Evolutionary conservation across 2,329 filamentous ascomycete species (phyloP), one percentile per base, ranked within the genome.

Genomic region (Aaosphaeria pasadenensis): DNA sequence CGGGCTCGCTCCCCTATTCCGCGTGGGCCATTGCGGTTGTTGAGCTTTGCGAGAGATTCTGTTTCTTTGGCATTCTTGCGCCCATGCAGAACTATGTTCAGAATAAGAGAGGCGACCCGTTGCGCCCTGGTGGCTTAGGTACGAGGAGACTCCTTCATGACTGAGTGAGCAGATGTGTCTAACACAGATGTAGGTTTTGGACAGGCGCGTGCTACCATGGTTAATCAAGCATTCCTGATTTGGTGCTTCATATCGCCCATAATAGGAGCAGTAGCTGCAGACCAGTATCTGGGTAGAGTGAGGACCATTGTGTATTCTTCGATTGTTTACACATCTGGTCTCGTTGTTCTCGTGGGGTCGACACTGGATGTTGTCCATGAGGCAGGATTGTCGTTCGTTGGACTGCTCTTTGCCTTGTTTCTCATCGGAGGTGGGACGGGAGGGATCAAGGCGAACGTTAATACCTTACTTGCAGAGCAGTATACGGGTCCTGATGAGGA

Each of bases 401-500:
- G 80, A 9, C 77, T 85, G 58, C 66, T 80, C 40, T 69, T 74
- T n/a, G 72, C 81, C 4, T 77, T 84, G 49, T 74, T 87, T 54
- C 64, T 86, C 49, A 84, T 87, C 51, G 85, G 84, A 45, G 64
- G 87, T 5, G 85, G 84, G 30, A 86, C 83, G 3, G 85, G 85
- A 58, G 83, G 84, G 52, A 86, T 88, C 74, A 88, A 88, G 71
- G 80, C 81, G 55, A 87, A 86, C 67, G 77, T 81, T 43, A 74
- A 74, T 39, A 78, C 78, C 29, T 61, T 81, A 53, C 65, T 74
- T 39, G 84, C 84, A 42, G 85, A 88, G 54, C 85, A 88, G 67
- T 65, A 66, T 56, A 65, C 51, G 3, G 49, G 60, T 17, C 57
- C 44, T 6, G 46, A 50, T 7, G 48, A 62, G 7, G 55, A 51